Conservation (phyloP, 352 stramenopile species). For the Pythium diclinum region DNA sequence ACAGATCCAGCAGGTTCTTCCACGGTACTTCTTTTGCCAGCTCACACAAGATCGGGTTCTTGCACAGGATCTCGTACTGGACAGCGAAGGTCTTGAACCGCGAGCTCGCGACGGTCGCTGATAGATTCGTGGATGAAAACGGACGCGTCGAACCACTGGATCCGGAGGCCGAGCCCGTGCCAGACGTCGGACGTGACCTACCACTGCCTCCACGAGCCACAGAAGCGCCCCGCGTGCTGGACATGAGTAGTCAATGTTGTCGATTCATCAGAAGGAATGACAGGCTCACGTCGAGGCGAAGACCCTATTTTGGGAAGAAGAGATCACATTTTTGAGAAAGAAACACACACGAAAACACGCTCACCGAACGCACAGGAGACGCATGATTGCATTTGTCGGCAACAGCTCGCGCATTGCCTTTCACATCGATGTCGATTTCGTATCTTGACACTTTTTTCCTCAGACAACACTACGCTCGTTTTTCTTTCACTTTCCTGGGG, state of each 20-base stretch:
- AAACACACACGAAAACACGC: neutral
- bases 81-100: slow-evolving; percentile 54
- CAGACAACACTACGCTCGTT: neutral
- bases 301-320: neutral
- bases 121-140: slow-evolving; percentile 49
- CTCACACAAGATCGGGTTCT: slow-evolving; percentile 40
- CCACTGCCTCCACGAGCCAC: neutral
- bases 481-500: neutral
- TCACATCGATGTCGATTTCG: neutral
- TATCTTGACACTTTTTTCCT: neutral
- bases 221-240: neutral
- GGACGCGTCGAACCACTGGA: slow-evolving; percentile 23
- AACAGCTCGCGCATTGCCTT: too few relatives aligned
- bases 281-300: neutral
- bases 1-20: slow-evolving; percentile 61
- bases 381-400: too few relatives aligned
- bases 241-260: neutral
- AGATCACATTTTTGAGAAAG: neutral
- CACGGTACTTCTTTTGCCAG: slow-evolving; percentile 51
- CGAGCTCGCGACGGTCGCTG: slow-evolving; percentile 40
- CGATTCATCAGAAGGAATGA: neutral
- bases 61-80: slow-evolving; percentile 51
- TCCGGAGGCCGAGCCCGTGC: neutral
- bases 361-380: too few relatives aligned
- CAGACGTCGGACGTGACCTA: neutral